Evolutionary conservation across 2,329 filamentous ascomycete genomes (phyloP), one percentile per base, ranked within the genome.

Genomic region (Colletotrichum filicis): DNA sequence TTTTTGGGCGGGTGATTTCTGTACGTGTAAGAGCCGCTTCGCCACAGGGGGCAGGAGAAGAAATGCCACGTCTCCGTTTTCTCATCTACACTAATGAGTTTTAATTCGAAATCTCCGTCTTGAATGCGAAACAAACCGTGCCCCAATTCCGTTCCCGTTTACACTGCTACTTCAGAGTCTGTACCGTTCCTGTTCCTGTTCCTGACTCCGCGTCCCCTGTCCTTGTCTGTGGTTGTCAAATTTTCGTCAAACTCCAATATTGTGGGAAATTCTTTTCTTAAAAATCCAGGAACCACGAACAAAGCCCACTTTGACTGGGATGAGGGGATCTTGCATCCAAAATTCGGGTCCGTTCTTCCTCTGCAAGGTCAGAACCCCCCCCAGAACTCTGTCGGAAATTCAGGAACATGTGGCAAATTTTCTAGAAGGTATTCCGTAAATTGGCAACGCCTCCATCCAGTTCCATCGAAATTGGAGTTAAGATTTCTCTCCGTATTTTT

Each of bases 251-350:
- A 42, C 14, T 57, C 55, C 14, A 57, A 57, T 30, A 22, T 55
- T 55, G 22, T 55, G 37, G 37, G 37, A 42, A 42, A 42, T 42
- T 19, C 37, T 42, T 42, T 42, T 42, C 16, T 16, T 19, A 1
- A 42, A 42, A 42, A 42, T 42, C 52, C 52, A 14, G 52, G 52
- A 55, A 55, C 52, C 52, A 55, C 24, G 5, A 16, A 42, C 37
- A 42, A 55, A 55, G 22, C 6, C n/a, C 52, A 22, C 11, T 16
- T 12, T 24, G 55, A 57, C 66, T 22, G 59, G 66, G 60, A 65
- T 65, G 59, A 69, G 24, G 66, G 60, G 1, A 64, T 69, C 52
- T 65, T n/a, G 66, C 60, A 42, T 64, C 58, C 52, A 11, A 42
- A 42, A 32, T 37, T 7, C 14, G 14, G 14, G 37, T 42, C 37